A percentile compares a stretch with the other conserved stretches of the same genome.
Conservation (phyloP, 2,329 filamentous ascomycete genomes). For the Septoria linicola region DNA sequence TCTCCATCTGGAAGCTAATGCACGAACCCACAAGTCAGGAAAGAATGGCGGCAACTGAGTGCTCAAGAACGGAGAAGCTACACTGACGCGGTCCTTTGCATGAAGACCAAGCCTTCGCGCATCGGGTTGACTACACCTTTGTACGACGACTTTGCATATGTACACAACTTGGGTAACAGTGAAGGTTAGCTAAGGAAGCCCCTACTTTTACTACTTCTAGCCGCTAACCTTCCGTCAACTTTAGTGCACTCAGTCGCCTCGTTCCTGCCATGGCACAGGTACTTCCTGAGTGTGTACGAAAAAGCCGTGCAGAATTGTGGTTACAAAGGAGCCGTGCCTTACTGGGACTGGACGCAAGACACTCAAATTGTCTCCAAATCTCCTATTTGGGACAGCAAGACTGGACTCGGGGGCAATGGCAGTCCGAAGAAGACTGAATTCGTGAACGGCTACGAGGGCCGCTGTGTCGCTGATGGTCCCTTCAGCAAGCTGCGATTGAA, state of each 20-base stretch:
- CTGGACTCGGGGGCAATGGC: slow-evolving; percentile 28
- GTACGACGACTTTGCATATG: slow-evolving; percentile 23
- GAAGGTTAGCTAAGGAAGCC: not conserved
- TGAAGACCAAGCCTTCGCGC: slow-evolving; percentile 32
- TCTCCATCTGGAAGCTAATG: not conserved
- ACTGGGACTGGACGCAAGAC: slow-evolving; percentile 33
- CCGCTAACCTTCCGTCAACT: slow-evolving; percentile 24
- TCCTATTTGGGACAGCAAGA: slow-evolving; percentile 17
- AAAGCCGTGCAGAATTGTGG: slow-evolving; percentile 44
- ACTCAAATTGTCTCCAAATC: not conserved
- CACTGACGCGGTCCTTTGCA: slow-evolving; percentile 35
- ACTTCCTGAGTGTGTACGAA: slow-evolving; percentile 46
- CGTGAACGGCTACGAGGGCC: slow-evolving; percentile 11
- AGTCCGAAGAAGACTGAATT: slow-evolving; percentile 16
- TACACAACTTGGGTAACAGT: not conserved
- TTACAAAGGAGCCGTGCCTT: slow-evolving; percentile 40
- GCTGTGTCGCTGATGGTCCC: slow-evolving; percentile 32
- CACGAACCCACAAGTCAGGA: not conserved
- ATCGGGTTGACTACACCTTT: slow-evolving; percentile 24
- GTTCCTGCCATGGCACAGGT: slow-evolving; percentile 44
- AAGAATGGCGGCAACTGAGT: not conserved
- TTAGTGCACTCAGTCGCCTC: slow-evolving; percentile 21
- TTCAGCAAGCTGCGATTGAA: slow-evolving; percentile 23
- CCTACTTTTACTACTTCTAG: not conserved
- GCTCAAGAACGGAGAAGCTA: slow-evolving; percentile 24